phyloP scores from a whole-genome alignment of 2,329 filamentous ascomycete species.

The Arthrinium puccinioides region DNA sequence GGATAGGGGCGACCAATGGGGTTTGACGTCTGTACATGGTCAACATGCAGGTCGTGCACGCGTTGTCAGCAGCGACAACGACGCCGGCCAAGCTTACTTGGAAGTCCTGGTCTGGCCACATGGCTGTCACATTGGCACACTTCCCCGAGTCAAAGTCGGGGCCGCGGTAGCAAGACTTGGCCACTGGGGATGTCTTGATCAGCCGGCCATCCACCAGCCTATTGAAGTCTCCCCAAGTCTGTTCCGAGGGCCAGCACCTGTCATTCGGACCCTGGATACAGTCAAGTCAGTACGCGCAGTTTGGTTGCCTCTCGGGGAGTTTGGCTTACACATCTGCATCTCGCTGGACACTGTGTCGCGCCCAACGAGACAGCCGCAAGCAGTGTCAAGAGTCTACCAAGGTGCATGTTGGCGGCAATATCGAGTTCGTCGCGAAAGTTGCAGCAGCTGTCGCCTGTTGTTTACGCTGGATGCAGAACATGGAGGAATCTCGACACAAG shows the following conservation, averaged over 20 bases:
- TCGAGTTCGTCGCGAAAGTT: too few species aligned
- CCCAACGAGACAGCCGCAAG: too few species aligned
- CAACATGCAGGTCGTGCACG: too few species aligned
- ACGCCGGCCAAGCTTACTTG: too few species aligned
- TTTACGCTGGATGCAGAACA: too few species aligned
- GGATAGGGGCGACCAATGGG: constrained; percentile 17
- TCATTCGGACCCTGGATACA: not conserved
- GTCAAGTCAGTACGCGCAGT: not conserved
- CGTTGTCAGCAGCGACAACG: too few species aligned
- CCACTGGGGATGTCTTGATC: constrained; percentile 16
- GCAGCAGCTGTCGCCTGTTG: too few species aligned
- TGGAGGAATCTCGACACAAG: too few species aligned
- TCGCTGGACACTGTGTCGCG: too few species aligned
- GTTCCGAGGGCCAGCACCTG: not conserved
- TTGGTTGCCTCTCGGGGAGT: not conserved
- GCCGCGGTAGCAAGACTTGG: constrained; percentile 17
- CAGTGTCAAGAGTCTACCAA: too few species aligned
- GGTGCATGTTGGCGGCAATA: too few species aligned
- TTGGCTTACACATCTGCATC: not conserved
- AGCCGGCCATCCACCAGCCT: constrained; percentile 11
- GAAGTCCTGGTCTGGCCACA: constrained; percentile 19
- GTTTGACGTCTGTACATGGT: constrained; percentile 13
- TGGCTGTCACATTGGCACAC: constrained; percentile 13
- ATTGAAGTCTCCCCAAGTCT: not conserved
- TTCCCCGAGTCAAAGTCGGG: constrained; percentile 9